Base-by-base conservation (phyloP, 768 basidiomycete genomes). In the Fomitopsis pulvina region DNA sequence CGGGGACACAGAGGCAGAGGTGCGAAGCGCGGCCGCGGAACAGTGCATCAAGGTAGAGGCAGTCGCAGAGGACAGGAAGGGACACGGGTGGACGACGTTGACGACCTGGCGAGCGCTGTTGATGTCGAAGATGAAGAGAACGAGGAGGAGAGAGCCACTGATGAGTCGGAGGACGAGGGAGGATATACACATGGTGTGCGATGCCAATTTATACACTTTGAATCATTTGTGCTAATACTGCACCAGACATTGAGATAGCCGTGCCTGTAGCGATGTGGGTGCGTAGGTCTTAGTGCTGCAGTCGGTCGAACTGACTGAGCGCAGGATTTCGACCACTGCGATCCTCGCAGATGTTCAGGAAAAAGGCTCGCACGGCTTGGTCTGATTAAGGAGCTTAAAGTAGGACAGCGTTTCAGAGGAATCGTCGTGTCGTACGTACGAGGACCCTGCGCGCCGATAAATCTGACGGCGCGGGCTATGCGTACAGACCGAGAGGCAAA, bases 191-290 rank as follows among this genome's bases (percentile, higher is more conserved):
- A 24, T n/a, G 38, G 47, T 48, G 18, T 16, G 34, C 12, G 32
- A 14, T 39, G 18, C 21, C 38, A 14, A 25, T 22, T 22, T 21
- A 21, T 32, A 11, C 20, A 5, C 10, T 11, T 21, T 45, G 5
- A 16, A 45, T 28, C 28, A 28, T 9, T 41, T 21, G 12, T 28
- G 20, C 29, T 47, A 16, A 47, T 37, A 32, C 8, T 29, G 5
- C 25, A 4, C 11, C 18, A 48, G 47, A 41, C 2, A 12, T 46
- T 8, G 27, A 32, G 4, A 68, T 72, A 34, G 60, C 61, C 18
- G 80, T 96, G 10, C 91, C 92, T 2, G 84, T 96, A 3, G 93
- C 91, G 29, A 97, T 97, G 94, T 97, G 94, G 94, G 92, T 87
- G 50, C 67, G 92, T 74, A 41, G 11, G 20, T 25, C 21, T 11